Conservation (phyloP, 345 rosid genomes). For the Gossypium bickii region DNA sequence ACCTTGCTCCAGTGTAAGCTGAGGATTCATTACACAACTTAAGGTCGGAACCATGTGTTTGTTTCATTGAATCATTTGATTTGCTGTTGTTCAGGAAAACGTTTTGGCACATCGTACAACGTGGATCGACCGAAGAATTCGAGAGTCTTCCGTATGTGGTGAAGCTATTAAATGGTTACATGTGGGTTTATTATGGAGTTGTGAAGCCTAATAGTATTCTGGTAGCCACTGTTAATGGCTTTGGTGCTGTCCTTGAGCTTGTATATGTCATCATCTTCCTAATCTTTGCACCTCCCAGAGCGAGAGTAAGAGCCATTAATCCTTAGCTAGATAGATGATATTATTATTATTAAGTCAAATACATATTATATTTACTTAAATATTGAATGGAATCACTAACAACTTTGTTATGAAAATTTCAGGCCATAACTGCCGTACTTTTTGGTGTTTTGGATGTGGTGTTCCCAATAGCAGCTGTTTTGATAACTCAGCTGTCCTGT, state of each 20-base stretch:
- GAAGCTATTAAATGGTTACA: conserved; percentile 53
- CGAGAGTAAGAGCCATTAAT: conserved; percentile 30
- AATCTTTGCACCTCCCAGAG: conserved; percentile 46
- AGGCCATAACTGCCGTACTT: conserved; percentile 39
- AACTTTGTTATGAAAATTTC: not conserved
- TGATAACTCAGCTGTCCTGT: conserved; percentile 35
- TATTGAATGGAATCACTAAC: too few species aligned
- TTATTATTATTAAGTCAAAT: too few species aligned
- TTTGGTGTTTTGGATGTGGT: conserved; percentile 44
- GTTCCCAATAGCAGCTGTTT: conserved; percentile 44
- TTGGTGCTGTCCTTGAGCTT: conserved; percentile 54
- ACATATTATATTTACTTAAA: too few species aligned
- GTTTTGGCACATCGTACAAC: conserved; percentile 60
- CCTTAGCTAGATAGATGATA: too few species aligned
- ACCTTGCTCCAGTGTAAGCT: conserved; percentile 71
- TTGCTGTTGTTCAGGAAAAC: conserved; percentile 38
- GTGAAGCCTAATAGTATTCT: conserved; percentile 60
- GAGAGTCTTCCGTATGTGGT: conserved; percentile 65
- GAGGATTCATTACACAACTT: not conserved
- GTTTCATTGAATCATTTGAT: not conserved
- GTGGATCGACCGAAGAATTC: conserved; percentile 70
- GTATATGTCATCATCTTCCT: conserved; percentile 54
- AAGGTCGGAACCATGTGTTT: not conserved
- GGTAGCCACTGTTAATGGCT: conserved; percentile 76
- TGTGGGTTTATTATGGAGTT: conserved; percentile 75